Evolutionary conservation across 768 basidiomycete genomes (phyloP), one percentile per base, ranked within the genome.

Genomic region (Mycena indigotica): DNA sequence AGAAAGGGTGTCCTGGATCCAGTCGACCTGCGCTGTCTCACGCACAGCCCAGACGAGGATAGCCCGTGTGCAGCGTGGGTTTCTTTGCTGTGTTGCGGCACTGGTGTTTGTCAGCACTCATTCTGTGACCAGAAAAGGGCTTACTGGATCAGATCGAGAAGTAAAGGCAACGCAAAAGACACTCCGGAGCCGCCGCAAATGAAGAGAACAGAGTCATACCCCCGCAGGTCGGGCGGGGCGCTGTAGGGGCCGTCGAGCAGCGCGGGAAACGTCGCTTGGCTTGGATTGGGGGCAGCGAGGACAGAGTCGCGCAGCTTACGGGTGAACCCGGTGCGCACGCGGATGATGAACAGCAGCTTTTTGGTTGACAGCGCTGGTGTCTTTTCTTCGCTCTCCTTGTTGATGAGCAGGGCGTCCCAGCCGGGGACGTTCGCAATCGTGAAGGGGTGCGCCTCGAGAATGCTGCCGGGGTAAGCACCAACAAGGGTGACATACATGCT

Each of bases 151-250:
- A 79, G 58, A 53, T 77, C 74, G 28, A 80, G 60, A 21, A 84
- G 68, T 21, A 79, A 65, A 8, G 83, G 77, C 0, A 81, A 65
- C 15, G 75, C 74, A 58, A 79, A 82, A 2, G 81, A 72, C 10
- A 83, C 70, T 0, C 83, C 82, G 3, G 82, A 80, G 4, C 82
- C 82, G 24, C 80, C 79, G 51, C 75, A 76, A 40, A 82, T 68
- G 30, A 81, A 62, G 6, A 81, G 57, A 5, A 77, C 73, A 3
- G 70, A 71, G 23, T 77, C 71, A 53, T 71, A 78, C 12, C 74
- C 73, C 6, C 68, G 45, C 8, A 80, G 51, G 29, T 69, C 26
- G 4, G 75, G 73, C 2, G 76, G 72, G 1, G 70, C 65, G 24
- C 80, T 76, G 64, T 80, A 81, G 8, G 80, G 79, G 0, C 80